These are phyloP conservation scores for Candida parachauliodes DNA, from an alignment of 805 yeast genomes.

Conservation along the genomic window DNA sequence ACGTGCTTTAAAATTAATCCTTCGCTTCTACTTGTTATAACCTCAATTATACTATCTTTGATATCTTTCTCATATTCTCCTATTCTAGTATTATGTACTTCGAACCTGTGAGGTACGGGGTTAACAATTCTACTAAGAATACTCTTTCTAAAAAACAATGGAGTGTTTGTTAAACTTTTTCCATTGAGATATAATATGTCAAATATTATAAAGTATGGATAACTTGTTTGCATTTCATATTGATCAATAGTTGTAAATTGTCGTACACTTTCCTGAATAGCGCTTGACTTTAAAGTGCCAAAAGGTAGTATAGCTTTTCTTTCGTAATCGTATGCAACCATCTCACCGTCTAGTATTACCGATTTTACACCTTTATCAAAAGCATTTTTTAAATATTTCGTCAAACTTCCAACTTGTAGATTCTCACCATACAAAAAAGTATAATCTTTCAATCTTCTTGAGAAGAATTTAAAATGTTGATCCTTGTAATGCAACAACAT, in stretches of 20 bases:
- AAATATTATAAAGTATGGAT: slow-evolving; percentile 63
- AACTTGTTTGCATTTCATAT: slow-evolving; percentile 27
- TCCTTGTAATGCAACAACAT: slow-evolving; percentile 67
- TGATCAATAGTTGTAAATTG: slow-evolving; percentile 35
- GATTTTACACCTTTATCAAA: slow-evolving; percentile 36
- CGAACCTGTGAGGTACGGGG: slow-evolving; percentile 47
- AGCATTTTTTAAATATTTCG: slow-evolving; percentile 45
- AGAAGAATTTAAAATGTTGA: slow-evolving; percentile 45
- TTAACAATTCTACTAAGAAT: slow-evolving; percentile 45
- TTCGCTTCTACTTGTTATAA: slow-evolving; percentile 65
- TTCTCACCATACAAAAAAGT: slow-evolving; percentile 64
- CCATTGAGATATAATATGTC: slow-evolving; percentile 76
- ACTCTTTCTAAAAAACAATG: slow-evolving; percentile 54
- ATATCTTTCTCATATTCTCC: slow-evolving; percentile 52
- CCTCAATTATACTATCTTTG: slow-evolving; percentile 49
- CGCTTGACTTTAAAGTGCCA: slow-evolving; percentile 73
- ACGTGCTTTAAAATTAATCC: slow-evolving; percentile 78
- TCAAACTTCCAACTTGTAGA: slow-evolving; percentile 47
- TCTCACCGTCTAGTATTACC: slow-evolving; percentile 80
- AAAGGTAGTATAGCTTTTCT: slow-evolving; percentile 63
- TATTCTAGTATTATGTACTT: slow-evolving; percentile 38
- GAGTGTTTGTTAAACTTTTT: slow-evolving; percentile 48
- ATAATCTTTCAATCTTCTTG: slow-evolving; percentile 71
- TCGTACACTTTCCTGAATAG: slow-evolving; percentile 48
- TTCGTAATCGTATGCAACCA: slow-evolving; percentile 79